These are phyloP conservation scores for Diaporthe longicolla DNA, from an alignment of 2,329 filamentous ascomycete species.

Conservation along the genomic window DNA sequence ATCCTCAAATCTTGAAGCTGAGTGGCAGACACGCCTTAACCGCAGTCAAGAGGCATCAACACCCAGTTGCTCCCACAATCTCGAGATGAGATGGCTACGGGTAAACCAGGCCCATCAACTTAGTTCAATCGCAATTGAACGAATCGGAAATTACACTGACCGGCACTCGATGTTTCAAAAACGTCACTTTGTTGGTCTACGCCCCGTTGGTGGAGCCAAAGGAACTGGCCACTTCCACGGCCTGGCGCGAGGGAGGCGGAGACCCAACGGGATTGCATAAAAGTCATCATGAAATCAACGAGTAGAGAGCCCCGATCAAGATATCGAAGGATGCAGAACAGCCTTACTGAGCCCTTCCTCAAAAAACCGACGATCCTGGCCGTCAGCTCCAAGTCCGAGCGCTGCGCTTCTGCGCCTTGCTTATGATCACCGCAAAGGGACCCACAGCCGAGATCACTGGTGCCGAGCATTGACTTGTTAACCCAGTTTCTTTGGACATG, in stretches of 20 bases:
- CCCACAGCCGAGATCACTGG: not conserved
- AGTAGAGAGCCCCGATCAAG: not conserved
- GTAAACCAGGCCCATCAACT: too few species aligned
- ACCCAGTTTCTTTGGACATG: not conserved
- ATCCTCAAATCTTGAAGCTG: too few species aligned
- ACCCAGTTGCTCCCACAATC: too few species aligned
- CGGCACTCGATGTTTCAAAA: not conserved
- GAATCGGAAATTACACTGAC: not conserved
- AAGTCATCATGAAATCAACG: not conserved
- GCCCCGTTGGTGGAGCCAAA: not conserved
- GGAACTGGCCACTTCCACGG: not conserved
- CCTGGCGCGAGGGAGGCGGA: not conserved
- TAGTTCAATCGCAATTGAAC: not conserved
- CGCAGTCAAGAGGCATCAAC: too few species aligned
- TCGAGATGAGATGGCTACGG: too few species aligned
- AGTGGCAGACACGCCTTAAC: too few species aligned
- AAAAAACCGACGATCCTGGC: not conserved
- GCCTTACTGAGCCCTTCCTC: not conserved
- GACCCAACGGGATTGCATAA: not conserved
- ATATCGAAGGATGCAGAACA: not conserved
- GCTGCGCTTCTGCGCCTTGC: slow-evolving; percentile 8
- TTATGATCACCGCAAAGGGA: not conserved
- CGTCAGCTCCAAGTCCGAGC: slow-evolving; percentile 1
- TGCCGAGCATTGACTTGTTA: not conserved
- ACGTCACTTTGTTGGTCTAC: not conserved